Evolutionary conservation across 2,329 filamentous ascomycete genomes (phyloP), one percentile per base, ranked within the genome.

Genomic region (Pyricularia sp.): DNA sequence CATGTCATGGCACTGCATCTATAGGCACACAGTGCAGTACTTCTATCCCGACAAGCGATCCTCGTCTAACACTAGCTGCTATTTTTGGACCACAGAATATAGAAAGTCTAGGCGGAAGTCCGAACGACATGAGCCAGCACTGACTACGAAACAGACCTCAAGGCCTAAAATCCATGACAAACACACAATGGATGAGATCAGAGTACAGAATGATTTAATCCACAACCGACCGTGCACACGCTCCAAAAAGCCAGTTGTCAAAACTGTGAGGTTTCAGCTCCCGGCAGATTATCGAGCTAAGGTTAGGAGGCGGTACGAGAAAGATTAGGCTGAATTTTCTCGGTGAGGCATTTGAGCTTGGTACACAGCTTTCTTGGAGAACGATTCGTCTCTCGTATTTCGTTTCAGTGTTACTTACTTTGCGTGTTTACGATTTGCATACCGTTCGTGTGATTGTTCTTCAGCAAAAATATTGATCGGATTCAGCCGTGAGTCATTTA

Each of bases 151-250:
- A 61, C n/a, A 26, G 58, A 61, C 58, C 58, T 26, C 58, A 61
- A 26, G n/a, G 9, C 58, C 25, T 61, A 61, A 23, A 61, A 61
- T 61, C 58, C 58, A 61, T 61, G 58, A 61, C 58, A 26, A 61
- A 61, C 23, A 61, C 58, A 26, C 58, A 61, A 61, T 61, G n/a
- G 58, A 61, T 25, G n/a, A 61, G 58, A 61, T 61, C 58, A 61
- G 58, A 61, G n/a, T 61, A 61, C 58, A 61, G 58, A 61, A 61
- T 61, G 11, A 25, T 26, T 61, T 61, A 26, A 61, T 61, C 58
- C n/a, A 61, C 58, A 61, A 61, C 26, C 58, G 58, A 61, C 58
- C 58, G 58, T 61, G 58, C 58, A 61, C 58, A 61, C 58, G 58
- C 58, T 23, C 58, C 58, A 26, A 61, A 61, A 61, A 61, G 23